Evolutionary conservation across 441 rosid species (phyloP).

Genomic region (Erysimum cheiri): DNA sequence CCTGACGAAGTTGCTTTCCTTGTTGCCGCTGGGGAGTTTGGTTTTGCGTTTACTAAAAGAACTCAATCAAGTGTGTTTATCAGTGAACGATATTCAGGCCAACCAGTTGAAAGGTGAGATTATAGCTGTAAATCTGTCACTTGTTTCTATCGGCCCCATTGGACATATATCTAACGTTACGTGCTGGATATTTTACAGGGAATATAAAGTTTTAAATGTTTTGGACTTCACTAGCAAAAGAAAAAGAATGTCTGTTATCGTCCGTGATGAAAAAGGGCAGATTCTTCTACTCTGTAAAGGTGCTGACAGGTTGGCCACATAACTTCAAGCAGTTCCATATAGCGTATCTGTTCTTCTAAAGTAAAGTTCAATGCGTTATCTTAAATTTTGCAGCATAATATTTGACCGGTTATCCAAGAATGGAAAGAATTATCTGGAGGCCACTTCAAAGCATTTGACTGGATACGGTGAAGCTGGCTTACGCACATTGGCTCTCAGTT

Average conservation of each 20-base stretch:
- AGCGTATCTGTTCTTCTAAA: conserved; percentile 25
- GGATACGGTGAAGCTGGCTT: conserved; percentile 71
- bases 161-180: conserved; percentile 25
- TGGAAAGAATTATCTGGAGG: conserved; percentile 55
- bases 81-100: conserved; percentile 50
- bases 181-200: conserved; percentile 50
- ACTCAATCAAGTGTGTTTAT: conserved; percentile 71
- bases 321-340: conserved; percentile 21
- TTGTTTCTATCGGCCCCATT: conserved; percentile 13
- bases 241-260: conserved; percentile 88
- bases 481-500: conserved; percentile 77
- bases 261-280: conserved; percentile 66
- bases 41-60: conserved; percentile 65
- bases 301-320: conserved; percentile 72
- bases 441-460: conserved; percentile 58
- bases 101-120: conserved; percentile 60
- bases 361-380: conserved; percentile 28
- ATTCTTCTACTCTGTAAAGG: conserved; percentile 85
- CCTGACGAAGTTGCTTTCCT: conserved; percentile 86
- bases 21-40: conserved; percentile 75
- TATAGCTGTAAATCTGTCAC: conserved; percentile 4
- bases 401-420: conserved; percentile 64
- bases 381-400: conserved; percentile 61
- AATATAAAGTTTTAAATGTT: conserved; percentile 73
- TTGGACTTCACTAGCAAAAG: conserved; percentile 79